Base-by-base conservation (phyloP, 805 yeast genomes). In the Candida awuae region DNA sequence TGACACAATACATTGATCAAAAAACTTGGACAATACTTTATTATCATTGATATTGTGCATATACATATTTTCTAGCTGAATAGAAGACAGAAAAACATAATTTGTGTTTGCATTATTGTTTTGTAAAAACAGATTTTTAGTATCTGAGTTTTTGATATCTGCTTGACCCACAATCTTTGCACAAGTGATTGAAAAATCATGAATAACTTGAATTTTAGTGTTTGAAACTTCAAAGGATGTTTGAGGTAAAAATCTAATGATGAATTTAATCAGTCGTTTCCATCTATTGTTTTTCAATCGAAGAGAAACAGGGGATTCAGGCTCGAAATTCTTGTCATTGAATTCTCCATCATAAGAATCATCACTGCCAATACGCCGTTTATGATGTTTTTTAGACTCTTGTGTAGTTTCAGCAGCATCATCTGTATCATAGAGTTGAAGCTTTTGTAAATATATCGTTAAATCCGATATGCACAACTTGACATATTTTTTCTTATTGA, bases 171-270 rank as follows among this genome's bases (percentile, higher is more conserved):
- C 28, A n/a, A 43, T 25, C 8, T 35, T 39, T 3, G 16, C 16
- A 7, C 29, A 22, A 2, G 26, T 21, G n/a, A 46, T 18, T 12
- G 35, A 32, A n/a, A 33, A 31, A 9, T 40, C 29, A 12, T 27
- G 17, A 6, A 37, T 34, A 16, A 42, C 22, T 1, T 34, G 6
- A 8, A 57, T 5, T 4, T 23, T 34, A 4, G 48, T 18, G 15
- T 46, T 41, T n/a, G 29, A 23, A 8, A 59, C 23, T 23, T 37
- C 37, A 4, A 59, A 14, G 2, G 49, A 47, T 4, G 46, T 17
- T 25, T 54, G 53, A 0, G 61, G 62, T 19, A 52, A 38, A 9
- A 39, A 42, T 2, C 41, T 33, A 8, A 52, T 26, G 7, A 50
- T n/a, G n/a, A 48, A 35, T 15, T 44, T 38, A 2, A 45, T 13